A percentile compares a stretch with the other conserved stretches of the same genome.
Conservation (phyloP, 2,329 filamentous ascomycete species). For the Knufia fluminis region DNA sequence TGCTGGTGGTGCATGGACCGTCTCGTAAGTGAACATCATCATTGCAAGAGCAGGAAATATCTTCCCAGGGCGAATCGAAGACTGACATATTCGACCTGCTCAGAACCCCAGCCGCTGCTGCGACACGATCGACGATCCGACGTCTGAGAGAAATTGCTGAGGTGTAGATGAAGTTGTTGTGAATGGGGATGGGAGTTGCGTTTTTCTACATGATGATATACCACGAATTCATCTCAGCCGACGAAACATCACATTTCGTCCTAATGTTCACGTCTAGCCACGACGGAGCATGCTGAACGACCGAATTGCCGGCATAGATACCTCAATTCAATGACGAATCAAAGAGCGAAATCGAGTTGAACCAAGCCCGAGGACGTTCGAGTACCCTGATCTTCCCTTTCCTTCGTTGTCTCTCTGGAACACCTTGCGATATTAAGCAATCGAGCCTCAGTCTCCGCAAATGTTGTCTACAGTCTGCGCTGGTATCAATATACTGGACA, state of each 20-base stretch:
- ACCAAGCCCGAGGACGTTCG: slow-evolving; percentile 2
- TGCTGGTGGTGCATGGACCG: slow-evolving; percentile 86
- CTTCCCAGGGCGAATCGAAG: not conserved
- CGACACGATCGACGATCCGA: slow-evolving; percentile 92
- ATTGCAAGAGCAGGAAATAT: not conserved
- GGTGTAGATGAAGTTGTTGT: slow-evolving; percentile 42
- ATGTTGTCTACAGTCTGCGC: too few species aligned
- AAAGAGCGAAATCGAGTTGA: slow-evolving; percentile 2
- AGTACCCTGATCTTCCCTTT: not conserved
- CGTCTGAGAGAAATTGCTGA: slow-evolving; percentile 95
- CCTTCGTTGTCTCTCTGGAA: not conserved
- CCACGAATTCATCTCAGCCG: slow-evolving; percentile 2
- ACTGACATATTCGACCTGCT: slow-evolving; percentile 12
- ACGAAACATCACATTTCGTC: slow-evolving; percentile 5
- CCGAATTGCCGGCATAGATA: slow-evolving; percentile 8
- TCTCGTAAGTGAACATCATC: slow-evolving; percentile 65
- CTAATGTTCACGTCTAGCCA: slow-evolving; percentile 2
- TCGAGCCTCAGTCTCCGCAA: not conserved
- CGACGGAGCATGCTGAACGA: slow-evolving; percentile 7
- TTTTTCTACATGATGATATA: slow-evolving; percentile 5
- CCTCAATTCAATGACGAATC: slow-evolving; percentile 9
- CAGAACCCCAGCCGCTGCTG: slow-evolving; percentile 84
- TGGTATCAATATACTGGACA: not conserved
- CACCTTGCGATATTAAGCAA: not conserved
- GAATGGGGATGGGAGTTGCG: slow-evolving; percentile 18